phyloP scores from a whole-genome alignment of 2,329 filamentous ascomycete species.

The Colletotrichum brevisporum region DNA sequence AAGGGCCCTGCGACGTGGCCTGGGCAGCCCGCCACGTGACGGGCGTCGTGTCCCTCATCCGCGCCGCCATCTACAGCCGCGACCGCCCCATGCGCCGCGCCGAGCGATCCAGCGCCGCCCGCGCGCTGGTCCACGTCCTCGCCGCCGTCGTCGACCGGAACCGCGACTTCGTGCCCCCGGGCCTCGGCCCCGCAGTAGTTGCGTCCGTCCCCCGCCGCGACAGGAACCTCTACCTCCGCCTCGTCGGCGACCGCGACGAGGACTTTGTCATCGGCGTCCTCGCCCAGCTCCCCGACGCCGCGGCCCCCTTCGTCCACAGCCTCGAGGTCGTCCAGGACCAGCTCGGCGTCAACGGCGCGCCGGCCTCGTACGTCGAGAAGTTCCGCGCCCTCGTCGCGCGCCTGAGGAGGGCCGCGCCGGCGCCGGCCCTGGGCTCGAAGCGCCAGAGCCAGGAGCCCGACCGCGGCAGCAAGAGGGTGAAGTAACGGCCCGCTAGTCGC shows the following conservation, averaged over 20 bases:
- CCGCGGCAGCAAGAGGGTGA: constrained; percentile 52
- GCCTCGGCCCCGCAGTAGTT: constrained; percentile 30
- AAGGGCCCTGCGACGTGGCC: constrained; percentile 56
- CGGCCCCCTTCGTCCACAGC: constrained; percentile 58
- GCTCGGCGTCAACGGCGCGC: constrained; percentile 52
- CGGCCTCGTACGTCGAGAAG: constrained; percentile 52
- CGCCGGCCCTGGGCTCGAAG: constrained; percentile 48
- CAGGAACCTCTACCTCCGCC: constrained; percentile 62
- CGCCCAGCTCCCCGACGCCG: constrained; percentile 55
- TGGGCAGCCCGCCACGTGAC: constrained; percentile 66
- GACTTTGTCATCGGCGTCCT: constrained; percentile 64
- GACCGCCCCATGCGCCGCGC: constrained; percentile 52
- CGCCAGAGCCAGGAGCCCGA: constrained; percentile 47
- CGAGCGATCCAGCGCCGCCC: constrained; percentile 62
- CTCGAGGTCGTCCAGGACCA: constrained; percentile 52
- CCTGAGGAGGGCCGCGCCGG: constrained; percentile 44
- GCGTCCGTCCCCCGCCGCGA: constrained; percentile 44
- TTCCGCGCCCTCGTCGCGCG: constrained; percentile 51
- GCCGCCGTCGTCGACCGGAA: constrained; percentile 58
- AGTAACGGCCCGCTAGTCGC: constrained; percentile 43
- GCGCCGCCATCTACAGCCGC: constrained; percentile 56
- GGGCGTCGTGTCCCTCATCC: constrained; percentile 59
- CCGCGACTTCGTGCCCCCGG: constrained; percentile 51
- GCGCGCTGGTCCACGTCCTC: constrained; percentile 64
- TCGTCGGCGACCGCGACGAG: constrained; percentile 60